Percentiles rank a stretch among this genome's conserved stretches.
Evolutionary conservation across 2,329 filamentous ascomycete species (phyloP).

Genomic region (Colletotrichum truncatum): DNA sequence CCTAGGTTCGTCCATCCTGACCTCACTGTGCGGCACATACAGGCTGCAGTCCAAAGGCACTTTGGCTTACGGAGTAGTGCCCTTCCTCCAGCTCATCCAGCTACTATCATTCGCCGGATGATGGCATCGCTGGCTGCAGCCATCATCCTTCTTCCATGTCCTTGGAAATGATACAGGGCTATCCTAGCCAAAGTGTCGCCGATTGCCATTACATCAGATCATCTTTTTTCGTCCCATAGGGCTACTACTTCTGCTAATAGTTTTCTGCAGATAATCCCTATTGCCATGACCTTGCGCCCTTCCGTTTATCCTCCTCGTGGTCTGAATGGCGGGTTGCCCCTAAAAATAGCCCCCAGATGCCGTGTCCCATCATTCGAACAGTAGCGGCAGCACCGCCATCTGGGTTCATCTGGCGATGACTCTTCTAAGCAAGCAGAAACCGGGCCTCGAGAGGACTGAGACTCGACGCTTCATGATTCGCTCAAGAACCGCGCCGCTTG

Average conservation of each 20-base stretch:
- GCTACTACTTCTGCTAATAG: not conserved
- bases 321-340: not conserved
- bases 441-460: not conserved
- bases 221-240: conserved; percentile 20
- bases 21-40: not conserved
- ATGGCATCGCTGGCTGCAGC: conserved; percentile 2
- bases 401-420: not conserved
- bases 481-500: conserved; percentile 8
- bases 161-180: conserved; percentile 11
- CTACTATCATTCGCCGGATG: not conserved
- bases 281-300: not conserved
- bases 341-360: conserved; percentile 24
- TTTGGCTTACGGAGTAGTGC: not conserved
- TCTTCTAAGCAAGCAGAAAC: not conserved
- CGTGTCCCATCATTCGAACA: not conserved
- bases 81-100: not conserved
- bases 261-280: not conserved
- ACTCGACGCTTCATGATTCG: not conserved
- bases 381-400: not conserved
- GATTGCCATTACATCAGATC: conserved; percentile 20
- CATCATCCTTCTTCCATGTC: conserved; percentile 21
- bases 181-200: conserved; percentile 1
- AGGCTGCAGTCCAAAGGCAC: not conserved
- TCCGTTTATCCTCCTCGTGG: not conserved
- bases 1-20: not conserved